Base-by-base conservation (phyloP, 1,139 yeast species). In the Pichia norvegensis region DNA sequence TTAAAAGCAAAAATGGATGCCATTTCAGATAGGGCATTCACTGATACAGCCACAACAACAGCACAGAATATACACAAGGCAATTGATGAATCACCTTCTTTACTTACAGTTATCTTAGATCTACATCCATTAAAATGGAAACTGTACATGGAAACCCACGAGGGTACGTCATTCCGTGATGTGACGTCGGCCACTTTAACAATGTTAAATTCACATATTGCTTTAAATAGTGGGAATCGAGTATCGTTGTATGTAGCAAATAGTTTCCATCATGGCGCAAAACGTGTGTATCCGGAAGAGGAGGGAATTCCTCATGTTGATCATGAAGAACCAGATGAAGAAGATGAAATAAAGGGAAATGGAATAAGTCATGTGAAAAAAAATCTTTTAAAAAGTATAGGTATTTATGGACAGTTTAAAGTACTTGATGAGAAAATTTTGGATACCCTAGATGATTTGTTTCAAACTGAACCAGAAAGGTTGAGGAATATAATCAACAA, bases 401-500 rank as follows among this genome's bases (percentile, higher is more conserved):
- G 74, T 29, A 87, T 92, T 88, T 90, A 92, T 61, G 68, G 96
- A 54, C 95, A 87, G 61, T 92, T 92, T 59, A 73, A 85, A 51
- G 73, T 79, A 42, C 84, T 92, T 33, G 95, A 90, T 61, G 94
- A 86, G 46, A 70, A 81, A 0, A 81, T 90, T 1, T 63, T 87
- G n/a, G 73, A 73, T 37, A 81, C 80, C 46, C 62, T 90, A 36
- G 75, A 78, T 46, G 59, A 61, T 2, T 66, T 80, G 25, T 59
- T 85, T 21, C 60, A 63, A 8, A 65, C 68, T 22, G 58, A 58
- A 39, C 65, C 65, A 1, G 54, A 43, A 23, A 25, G 46, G 36
- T 29, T 48, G 42, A 37, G 40, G 40, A 47, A 36, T 37, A 45
- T 43, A 56, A 52, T 43, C 45, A 54, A 33, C 49, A 62, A 27